phyloP scores from a whole-genome alignment of 768 basidiomycete species.

The Tricholoma sp. region DNA sequence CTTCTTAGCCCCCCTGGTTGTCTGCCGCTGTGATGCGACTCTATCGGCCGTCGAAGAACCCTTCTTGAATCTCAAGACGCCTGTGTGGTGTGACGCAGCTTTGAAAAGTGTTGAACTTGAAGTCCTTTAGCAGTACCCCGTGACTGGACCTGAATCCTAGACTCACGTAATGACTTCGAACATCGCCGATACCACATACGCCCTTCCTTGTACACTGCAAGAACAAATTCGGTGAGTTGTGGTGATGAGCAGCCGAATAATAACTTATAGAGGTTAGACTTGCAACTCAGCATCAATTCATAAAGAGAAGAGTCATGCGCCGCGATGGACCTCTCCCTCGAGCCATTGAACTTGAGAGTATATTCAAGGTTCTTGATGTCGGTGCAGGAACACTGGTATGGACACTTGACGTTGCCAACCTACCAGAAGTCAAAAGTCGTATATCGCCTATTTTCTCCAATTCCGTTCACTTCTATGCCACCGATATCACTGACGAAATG shows the following conservation, averaged over 20 bases:
- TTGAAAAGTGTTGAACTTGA: too few species aligned
- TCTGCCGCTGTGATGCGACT: too few species aligned
- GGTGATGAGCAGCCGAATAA: not conserved
- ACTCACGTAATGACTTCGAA: not conserved
- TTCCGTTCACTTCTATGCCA: not conserved
- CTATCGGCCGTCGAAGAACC: too few species aligned
- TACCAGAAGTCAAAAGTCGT: not conserved
- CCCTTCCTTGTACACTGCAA: not conserved
- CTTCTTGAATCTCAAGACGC: too few species aligned
- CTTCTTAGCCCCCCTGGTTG: too few species aligned
- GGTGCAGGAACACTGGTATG: conserved; percentile 1
- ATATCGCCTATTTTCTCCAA: not conserved
- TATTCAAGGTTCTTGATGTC: conserved; percentile 1
- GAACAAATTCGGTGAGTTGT: not conserved
- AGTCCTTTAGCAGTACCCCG: too few species aligned
- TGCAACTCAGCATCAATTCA: not conserved
- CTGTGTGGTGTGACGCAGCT: too few species aligned
- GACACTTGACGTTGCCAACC: conserved; percentile 3
- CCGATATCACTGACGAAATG: not conserved
- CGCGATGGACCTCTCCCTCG: not conserved
- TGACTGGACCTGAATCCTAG: not conserved
- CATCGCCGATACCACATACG: not conserved
- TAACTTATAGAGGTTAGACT: not conserved
- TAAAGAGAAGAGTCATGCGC: not conserved
- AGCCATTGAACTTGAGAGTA: not conserved